A percentile compares a stretch with the other conserved stretches of the same genome.
phyloP scores from a whole-genome alignment of 257 asterid genomes.

The Penstemon davidsonii region DNA sequence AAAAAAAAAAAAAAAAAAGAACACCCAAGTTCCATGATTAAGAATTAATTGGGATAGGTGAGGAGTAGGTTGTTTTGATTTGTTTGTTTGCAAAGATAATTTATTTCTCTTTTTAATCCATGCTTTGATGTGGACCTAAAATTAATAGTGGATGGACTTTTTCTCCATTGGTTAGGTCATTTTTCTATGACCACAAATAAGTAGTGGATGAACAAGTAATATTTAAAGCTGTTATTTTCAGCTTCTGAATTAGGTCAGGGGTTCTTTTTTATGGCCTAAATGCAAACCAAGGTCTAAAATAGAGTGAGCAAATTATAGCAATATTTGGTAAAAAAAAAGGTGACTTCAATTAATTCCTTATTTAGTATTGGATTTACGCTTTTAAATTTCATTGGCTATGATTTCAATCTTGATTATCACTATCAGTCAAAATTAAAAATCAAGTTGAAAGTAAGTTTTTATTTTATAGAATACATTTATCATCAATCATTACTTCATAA shows the following conservation, averaged over 20 bases:
- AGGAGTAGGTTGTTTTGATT: conserved; percentile 37
- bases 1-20: neutral
- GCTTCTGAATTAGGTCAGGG: conserved; percentile 26
- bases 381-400: no score
- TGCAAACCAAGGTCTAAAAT: neutral
- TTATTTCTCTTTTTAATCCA: neutral
- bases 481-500: no score
- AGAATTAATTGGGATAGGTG: conserved; percentile 33
- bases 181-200: conserved; percentile 20
- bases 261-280: neutral
- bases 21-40: conserved; percentile 8
- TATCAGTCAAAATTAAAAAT: no score
- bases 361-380: no score
- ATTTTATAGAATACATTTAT: no score
- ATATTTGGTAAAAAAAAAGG: no score
- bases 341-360: no score
- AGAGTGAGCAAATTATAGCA: no score
- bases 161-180: conserved; percentile 2
- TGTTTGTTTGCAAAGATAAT: conserved; percentile 24
- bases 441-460: no score
- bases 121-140: neutral
- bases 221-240: conserved; percentile 27
- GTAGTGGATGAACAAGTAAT: conserved; percentile 29
- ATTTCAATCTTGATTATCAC: no score
- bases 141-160: neutral